Conservation (phyloP, 805 yeast species). For the Brettanomyces anomalus region DNA sequence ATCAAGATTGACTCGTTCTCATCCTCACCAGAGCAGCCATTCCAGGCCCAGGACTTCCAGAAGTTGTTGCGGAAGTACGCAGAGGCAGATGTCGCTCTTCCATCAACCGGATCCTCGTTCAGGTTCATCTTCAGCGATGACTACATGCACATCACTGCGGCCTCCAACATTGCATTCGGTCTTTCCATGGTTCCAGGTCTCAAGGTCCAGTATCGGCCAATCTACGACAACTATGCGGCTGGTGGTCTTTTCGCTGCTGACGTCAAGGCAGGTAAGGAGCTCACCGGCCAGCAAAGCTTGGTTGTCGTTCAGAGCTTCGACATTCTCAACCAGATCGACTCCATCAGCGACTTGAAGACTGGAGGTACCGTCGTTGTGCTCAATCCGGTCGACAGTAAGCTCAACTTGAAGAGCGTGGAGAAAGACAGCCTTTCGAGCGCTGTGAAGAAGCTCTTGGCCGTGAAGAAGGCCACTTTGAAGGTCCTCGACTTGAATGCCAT, state of each 20-base stretch:
- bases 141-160: slow-evolving; percentile 42
- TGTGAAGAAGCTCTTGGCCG: slow-evolving; percentile 43
- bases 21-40: slow-evolving; percentile 22
- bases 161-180: slow-evolving; percentile 59
- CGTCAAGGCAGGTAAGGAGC: slow-evolving; percentile 26
- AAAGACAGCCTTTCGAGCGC: slow-evolving; percentile 44
- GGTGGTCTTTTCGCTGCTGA: slow-evolving; percentile 76
- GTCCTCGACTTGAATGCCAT: slow-evolving; percentile 54
- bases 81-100: slow-evolving; percentile 4
- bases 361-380: slow-evolving; percentile 49
- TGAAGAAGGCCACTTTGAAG: slow-evolving; percentile 42
- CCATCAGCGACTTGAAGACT: slow-evolving; percentile 47
- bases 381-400: slow-evolving; percentile 24
- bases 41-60: slow-evolving; percentile 25
- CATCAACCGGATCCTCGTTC: slow-evolving; percentile 35
- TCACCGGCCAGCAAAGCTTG: slow-evolving; percentile 52
- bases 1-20: slow-evolving; percentile 44
- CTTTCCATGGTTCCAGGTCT: slow-evolving; percentile 54
- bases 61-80: slow-evolving; percentile 15
- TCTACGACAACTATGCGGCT: slow-evolving; percentile 59
- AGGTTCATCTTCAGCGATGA: slow-evolving; percentile 66
- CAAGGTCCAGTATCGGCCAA: slow-evolving; percentile 46
- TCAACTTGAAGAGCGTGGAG: slow-evolving; percentile 36
- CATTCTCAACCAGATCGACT: slow-evolving; percentile 50
- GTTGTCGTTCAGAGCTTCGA: slow-evolving; percentile 53